Evolutionary conservation across 345 rosid species (phyloP).

Genomic region (Salix exigua): DNA sequence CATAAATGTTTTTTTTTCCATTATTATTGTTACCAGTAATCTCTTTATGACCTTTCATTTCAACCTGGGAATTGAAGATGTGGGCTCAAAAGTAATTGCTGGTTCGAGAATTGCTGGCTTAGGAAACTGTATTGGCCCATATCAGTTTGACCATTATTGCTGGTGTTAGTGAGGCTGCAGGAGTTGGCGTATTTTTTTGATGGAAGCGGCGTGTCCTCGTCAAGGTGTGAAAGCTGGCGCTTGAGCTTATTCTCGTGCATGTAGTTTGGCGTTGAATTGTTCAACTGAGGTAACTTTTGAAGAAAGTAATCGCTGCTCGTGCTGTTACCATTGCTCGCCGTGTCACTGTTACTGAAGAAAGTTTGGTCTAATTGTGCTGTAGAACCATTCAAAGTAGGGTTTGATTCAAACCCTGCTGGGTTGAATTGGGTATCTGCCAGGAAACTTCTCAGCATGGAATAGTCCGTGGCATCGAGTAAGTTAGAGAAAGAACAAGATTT

Average conservation of each 20-base stretch:
- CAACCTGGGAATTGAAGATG: constrained; percentile 54
- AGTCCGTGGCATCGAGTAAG: constrained; percentile 72
- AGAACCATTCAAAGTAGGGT: constrained; percentile 15
- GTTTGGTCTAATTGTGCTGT: constrained; percentile 21
- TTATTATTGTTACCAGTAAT: background rate
- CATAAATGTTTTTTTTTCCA: background rate
- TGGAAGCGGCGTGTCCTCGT: constrained; percentile 34
- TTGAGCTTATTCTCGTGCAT: constrained; percentile 39
- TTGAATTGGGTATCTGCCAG: constrained; percentile 48
- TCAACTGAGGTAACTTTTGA: constrained; percentile 56
- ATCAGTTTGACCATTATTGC: constrained; percentile 31
- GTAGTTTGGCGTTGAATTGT: constrained; percentile 29
- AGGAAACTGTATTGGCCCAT: constrained; percentile 39
- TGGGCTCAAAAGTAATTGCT: constrained; percentile 48
- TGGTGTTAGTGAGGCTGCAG: constrained; percentile 45
- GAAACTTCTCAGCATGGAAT: constrained; percentile 49
- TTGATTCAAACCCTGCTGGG: constrained; percentile 31
- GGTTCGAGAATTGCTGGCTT: constrained; percentile 47
- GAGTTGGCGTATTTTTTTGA: constrained; percentile 46
- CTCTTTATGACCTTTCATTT: background rate
- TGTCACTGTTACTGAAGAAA: constrained; percentile 8
- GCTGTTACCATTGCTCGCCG: background rate
- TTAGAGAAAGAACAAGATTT: constrained; percentile 73
- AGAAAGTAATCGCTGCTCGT: constrained; percentile 26
- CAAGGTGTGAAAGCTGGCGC: constrained; percentile 40